Percentiles rank a stretch among this genome's conserved stretches.
Conservation (phyloP, 805 yeast species). For the Candida vartiovaarae region DNA sequence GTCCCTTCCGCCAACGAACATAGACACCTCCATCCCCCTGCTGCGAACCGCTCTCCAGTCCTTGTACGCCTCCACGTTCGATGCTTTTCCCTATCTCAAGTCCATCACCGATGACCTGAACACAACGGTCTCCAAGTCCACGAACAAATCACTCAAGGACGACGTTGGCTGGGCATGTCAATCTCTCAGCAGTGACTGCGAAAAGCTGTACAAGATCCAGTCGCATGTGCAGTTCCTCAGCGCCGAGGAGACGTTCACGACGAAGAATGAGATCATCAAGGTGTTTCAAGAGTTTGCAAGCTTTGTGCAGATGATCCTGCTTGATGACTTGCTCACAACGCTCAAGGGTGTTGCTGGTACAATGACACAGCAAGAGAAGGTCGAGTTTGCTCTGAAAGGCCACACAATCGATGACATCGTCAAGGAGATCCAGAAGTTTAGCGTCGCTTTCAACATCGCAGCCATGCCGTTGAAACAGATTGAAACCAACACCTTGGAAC, state of each 20-base stretch:
- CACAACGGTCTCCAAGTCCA: not conserved
- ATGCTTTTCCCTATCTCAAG: conserved; percentile 9
- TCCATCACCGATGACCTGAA: conserved; percentile 4
- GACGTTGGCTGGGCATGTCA: conserved; percentile 17
- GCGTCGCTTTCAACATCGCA: conserved; percentile 5
- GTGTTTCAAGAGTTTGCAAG: conserved; percentile 14
- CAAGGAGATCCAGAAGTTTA: conserved; percentile 3
- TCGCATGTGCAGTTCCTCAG: conserved; percentile 12
- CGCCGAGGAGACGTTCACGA: conserved; percentile 18
- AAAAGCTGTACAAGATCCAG: conserved; percentile 7
- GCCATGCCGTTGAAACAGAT: conserved; percentile 1
- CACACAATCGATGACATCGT: conserved; percentile 3
- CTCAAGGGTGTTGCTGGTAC: conserved; percentile 9
- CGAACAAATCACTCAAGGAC: conserved; percentile 4
- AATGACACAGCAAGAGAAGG: conserved; percentile 1
- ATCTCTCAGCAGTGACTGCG: conserved; percentile 7
- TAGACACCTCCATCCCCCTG: conserved; percentile 7
- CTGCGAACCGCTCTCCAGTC: conserved; percentile 5
- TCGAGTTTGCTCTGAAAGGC: conserved; percentile 3
- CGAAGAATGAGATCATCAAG: conserved; percentile 11
- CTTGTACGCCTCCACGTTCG: conserved; percentile 10
- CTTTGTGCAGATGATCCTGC: conserved; percentile 10
- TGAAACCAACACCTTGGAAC: not conserved
- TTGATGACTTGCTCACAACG: conserved; percentile 13
- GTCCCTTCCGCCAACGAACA: conserved; percentile 14